phyloP scores from a whole-genome alignment of 1,139 yeast genomes.

The Taiozyma sp. region DNA sequence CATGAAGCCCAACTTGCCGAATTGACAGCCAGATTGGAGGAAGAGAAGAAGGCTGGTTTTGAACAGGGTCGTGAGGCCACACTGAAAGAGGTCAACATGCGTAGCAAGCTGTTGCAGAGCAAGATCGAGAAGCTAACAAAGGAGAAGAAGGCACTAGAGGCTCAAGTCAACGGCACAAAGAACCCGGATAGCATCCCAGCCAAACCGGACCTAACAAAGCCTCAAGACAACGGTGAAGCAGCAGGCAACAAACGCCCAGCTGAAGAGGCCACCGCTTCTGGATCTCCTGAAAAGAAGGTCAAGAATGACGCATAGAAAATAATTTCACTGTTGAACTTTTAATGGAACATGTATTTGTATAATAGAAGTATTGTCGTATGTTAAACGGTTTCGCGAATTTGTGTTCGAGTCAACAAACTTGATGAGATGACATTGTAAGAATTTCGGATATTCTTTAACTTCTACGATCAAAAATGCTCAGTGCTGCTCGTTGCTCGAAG shows the following conservation, averaged over 20 bases:
- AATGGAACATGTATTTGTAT: neutral
- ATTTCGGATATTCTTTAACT: neutral
- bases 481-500: neutral
- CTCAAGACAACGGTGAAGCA: conserved; percentile 6
- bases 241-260: conserved; percentile 17
- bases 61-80: conserved; percentile 36
- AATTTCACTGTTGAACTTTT: neutral
- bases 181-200: conserved; percentile 7
- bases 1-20: conserved; percentile 15
- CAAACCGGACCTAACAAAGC: conserved; percentile 5
- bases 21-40: conserved; percentile 23
- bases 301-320: conserved; percentile 13
- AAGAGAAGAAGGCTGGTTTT: conserved; percentile 31
- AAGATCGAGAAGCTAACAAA: conserved; percentile 31
- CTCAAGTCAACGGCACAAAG: conserved; percentile 13
- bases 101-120: conserved; percentile 28
- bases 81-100: conserved; percentile 30
- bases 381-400: neutral
- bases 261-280: conserved; percentile 13
- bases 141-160: conserved; percentile 26
- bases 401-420: too few species aligned
- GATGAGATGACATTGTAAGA: neutral
- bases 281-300: conserved; percentile 23
- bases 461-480: neutral
- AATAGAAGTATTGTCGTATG: neutral